Conservation (phyloP, 2,329 filamentous ascomycete species). For the Paecilomyces niveus region DNA sequence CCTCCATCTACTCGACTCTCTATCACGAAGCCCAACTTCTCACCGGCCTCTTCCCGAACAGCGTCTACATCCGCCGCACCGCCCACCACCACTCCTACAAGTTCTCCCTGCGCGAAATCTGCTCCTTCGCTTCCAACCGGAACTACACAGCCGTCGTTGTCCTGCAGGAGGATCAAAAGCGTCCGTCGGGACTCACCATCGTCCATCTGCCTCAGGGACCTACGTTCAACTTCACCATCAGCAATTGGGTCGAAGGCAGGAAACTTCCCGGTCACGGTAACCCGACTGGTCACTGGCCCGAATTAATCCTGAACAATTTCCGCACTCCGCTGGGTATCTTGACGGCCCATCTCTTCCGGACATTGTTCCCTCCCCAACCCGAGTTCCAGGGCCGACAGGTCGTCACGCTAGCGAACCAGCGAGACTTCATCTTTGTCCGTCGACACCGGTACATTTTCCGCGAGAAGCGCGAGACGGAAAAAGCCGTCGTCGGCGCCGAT, state of each 20-base stretch:
- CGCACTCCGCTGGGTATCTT: slow-evolving; percentile 84
- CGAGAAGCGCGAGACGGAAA: slow-evolving; percentile 79
- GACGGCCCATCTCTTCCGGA: slow-evolving; percentile 76
- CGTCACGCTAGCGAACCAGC: slow-evolving; percentile 87
- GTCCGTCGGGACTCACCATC: slow-evolving; percentile 71
- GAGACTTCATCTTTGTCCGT: slow-evolving; percentile 91
- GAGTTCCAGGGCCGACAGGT: slow-evolving; percentile 84
- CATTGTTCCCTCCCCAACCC: slow-evolving; percentile 70
- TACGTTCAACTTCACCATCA: slow-evolving; percentile 86
- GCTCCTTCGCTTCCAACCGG: slow-evolving; percentile 72
- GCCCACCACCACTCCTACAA: slow-evolving; percentile 80
- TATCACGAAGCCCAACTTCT: slow-evolving; percentile 76
- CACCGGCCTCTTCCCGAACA: slow-evolving; percentile 73
- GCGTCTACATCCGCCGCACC: slow-evolving; percentile 74
- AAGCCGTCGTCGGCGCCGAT: slow-evolving; percentile 72
- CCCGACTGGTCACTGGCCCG: slow-evolving; percentile 81
- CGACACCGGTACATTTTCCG: slow-evolving; percentile 89
- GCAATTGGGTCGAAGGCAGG: slow-evolving; percentile 83
- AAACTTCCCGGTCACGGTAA: slow-evolving; percentile 86
- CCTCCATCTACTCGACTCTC: slow-evolving; percentile 78
- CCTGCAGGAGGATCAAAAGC: slow-evolving; percentile 83
- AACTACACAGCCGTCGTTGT: slow-evolving; percentile 79
- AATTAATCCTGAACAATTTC: slow-evolving; percentile 90
- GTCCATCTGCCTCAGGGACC: slow-evolving; percentile 78
- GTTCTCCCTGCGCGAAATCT: slow-evolving; percentile 86